Percentiles rank a stretch among this genome's conserved stretches.
These are phyloP conservation scores for Exsudoporus floridanus DNA, from an alignment of 1,284 basidiomycete genomes.

Conservation along the genomic window DNA sequence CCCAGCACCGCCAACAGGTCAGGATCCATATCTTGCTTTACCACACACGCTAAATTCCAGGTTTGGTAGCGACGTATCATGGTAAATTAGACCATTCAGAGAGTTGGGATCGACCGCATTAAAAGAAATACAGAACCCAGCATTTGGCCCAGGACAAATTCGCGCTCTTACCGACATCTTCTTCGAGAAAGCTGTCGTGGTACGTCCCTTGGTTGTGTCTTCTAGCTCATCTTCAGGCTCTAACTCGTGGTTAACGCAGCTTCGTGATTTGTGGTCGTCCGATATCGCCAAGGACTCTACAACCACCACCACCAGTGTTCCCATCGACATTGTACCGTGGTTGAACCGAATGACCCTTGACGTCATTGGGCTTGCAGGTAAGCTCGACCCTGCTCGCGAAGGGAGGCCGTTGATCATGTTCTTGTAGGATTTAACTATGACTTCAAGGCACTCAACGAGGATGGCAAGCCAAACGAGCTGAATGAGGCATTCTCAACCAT, in stretches of 20 bases:
- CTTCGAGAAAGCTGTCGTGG: slow-evolving; percentile 50
- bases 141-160: slow-evolving; percentile 54
- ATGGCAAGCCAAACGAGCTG: slow-evolving; percentile 46
- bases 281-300: slow-evolving; percentile 32
- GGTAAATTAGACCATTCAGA: slow-evolving; percentile 7
- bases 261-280: slow-evolving; percentile 45
- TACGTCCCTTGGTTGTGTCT: slow-evolving; percentile 21
- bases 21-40: not conserved
- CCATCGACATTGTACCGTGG: slow-evolving; percentile 53
- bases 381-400: not conserved
- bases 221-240: not conserved
- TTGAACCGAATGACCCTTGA: slow-evolving; percentile 62
- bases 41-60: not conserved
- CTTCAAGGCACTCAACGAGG: slow-evolving; percentile 51
- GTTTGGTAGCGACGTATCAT: slow-evolving; percentile 19
- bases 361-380: slow-evolving; percentile 67
- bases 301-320: slow-evolving; percentile 13
- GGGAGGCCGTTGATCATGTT: not conserved
- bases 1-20: slow-evolving; percentile 30
- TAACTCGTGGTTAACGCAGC: slow-evolving; percentile 29
- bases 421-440: slow-evolving; percentile 61
- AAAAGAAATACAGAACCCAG: slow-evolving; percentile 47
- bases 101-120: not conserved
- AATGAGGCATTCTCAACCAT: slow-evolving; percentile 48
- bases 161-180: slow-evolving; percentile 57